Base-by-base conservation (phyloP, 129 eudicot genomes). In the Pulicaria dysenterica region DNA sequence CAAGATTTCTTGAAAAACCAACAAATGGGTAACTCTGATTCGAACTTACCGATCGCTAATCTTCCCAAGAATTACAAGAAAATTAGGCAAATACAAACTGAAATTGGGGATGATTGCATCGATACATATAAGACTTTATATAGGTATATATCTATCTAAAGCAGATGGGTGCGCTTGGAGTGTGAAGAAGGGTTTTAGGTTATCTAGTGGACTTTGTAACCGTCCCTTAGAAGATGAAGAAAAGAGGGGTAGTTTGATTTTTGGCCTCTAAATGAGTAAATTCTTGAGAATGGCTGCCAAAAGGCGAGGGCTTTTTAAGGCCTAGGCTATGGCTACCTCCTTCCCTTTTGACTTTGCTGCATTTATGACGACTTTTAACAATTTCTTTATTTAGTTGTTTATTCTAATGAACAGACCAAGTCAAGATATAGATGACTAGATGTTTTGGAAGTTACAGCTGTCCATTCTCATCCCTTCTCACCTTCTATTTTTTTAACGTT, bases 11-110 rank as follows among this genome's bases (percentile, higher is more conserved):
- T 62, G 17, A 31, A 40, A 77, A 81, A 63, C 66, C 72, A 69
- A 58, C 40, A 64, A n/a, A 59, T 64, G 82, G 73, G 73, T 55
- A 65, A 44, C 63, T 56, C 60, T 64, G 69, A 41, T 38, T 50
- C 70, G 77, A 67, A 79, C 91, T 64, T 70, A 83, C 91, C 80
- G 89, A 88, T 83, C 87, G 54, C 69, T 42, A 71, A 54, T 76
- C 71, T 72, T 77, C 62, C 68, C 67, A 75, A 49, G 40, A 77
- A n/a, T 3, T 13, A 13, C 3, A 69, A 65, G 13, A 72, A 67
- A 73, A 37, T 6, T 3, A 58, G 34, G 44, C 39, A 60, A 17
- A 70, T 31, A 42, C 2, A 49, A 78, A 70, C 43, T 69, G 61
- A 80, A 55, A 40, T 73, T 14, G 72, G 64, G 50, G 56, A 57